Evolutionary conservation across 805 yeast genomes (phyloP).

Genomic region (Citeromyces matritensis): DNA sequence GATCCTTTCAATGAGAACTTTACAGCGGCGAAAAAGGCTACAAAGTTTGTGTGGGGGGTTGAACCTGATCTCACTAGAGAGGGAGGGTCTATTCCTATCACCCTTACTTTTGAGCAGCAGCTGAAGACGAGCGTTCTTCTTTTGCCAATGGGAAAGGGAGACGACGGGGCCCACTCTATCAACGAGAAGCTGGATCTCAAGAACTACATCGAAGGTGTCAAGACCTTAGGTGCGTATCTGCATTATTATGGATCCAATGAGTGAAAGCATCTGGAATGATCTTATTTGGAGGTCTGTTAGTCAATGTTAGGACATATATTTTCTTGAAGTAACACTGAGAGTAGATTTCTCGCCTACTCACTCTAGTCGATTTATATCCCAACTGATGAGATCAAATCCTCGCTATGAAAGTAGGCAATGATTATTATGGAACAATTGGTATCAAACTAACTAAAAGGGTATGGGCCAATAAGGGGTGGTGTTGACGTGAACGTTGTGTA

Average conservation of each 20-base stretch:
- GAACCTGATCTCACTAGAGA: slow-evolving; percentile 97
- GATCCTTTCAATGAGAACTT: slow-evolving; percentile 88
- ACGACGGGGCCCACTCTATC: slow-evolving; percentile 97
- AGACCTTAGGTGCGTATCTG: slow-evolving; percentile 85
- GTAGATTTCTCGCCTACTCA: too few species aligned
- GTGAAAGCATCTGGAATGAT: too few species aligned
- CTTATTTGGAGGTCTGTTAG: too few species aligned
- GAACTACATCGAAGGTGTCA: slow-evolving; percentile 87
- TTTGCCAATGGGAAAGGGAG: slow-evolving; percentile 97
- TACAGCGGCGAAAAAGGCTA: slow-evolving; percentile 89
- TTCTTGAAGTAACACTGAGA: too few species aligned
- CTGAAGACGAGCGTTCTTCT: slow-evolving; percentile 75
- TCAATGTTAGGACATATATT: too few species aligned
- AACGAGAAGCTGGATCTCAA: slow-evolving; percentile 85
- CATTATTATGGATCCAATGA: slow-evolving; percentile 48
- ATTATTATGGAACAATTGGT: too few species aligned
- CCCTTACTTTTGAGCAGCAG: slow-evolving; percentile 81
- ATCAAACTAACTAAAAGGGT: too few species aligned
- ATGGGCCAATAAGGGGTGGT: too few species aligned
- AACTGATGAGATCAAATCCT: too few species aligned
- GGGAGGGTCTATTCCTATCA: slow-evolving; percentile 98
- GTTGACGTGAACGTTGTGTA: too few species aligned
- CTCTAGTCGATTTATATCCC: too few species aligned
- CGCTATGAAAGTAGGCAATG: too few species aligned
- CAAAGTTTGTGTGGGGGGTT: slow-evolving; percentile 86